These are phyloP conservation scores for Passiflora organensis DNA, from an alignment of 345 rosid genomes.

Conservation along the genomic window DNA sequence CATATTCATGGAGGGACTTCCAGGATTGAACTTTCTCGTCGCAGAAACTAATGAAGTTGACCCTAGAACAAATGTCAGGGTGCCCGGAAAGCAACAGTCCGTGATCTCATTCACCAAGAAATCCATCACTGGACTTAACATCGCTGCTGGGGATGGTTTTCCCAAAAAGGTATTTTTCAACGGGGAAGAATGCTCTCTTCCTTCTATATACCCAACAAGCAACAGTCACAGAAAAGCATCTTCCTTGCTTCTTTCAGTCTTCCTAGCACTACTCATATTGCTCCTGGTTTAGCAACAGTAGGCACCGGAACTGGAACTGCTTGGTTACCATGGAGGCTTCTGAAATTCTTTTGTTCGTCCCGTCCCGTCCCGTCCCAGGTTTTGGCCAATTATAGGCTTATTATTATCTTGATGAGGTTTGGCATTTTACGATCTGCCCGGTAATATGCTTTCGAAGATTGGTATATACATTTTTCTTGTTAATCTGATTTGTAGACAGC, in stretches of 20 bases:
- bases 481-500: neutral
- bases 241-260: slow-evolving; percentile 15
- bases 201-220: slow-evolving; percentile 46
- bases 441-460: slow-evolving; percentile 13
- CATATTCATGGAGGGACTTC: slow-evolving; percentile 69
- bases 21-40: slow-evolving; percentile 77
- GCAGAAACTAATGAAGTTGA: slow-evolving; percentile 53
- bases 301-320: slow-evolving; percentile 5
- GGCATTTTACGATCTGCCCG: slow-evolving; percentile 1
- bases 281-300: slow-evolving; percentile 38
- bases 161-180: slow-evolving; percentile 91
- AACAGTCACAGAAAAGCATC: slow-evolving; percentile 32
- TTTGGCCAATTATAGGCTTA: slow-evolving; percentile 15
- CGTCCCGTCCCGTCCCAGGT: no score
- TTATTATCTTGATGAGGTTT: slow-evolving; percentile 11
- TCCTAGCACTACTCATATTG: slow-evolving; percentile 25
- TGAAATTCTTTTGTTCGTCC: slow-evolving; percentile 36
- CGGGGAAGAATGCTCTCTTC: slow-evolving; percentile 89
- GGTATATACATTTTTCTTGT: slow-evolving; percentile 10
- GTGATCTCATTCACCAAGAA: slow-evolving; percentile 84
- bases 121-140: slow-evolving; percentile 56
- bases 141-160: slow-evolving; percentile 74
- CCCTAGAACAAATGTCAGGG: slow-evolving; percentile 56
- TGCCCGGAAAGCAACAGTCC: slow-evolving; percentile 93
- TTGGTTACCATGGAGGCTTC: slow-evolving; percentile 13